phyloP scores from a whole-genome alignment of 257 asterid species.

The Ilex aquifolium region DNA sequence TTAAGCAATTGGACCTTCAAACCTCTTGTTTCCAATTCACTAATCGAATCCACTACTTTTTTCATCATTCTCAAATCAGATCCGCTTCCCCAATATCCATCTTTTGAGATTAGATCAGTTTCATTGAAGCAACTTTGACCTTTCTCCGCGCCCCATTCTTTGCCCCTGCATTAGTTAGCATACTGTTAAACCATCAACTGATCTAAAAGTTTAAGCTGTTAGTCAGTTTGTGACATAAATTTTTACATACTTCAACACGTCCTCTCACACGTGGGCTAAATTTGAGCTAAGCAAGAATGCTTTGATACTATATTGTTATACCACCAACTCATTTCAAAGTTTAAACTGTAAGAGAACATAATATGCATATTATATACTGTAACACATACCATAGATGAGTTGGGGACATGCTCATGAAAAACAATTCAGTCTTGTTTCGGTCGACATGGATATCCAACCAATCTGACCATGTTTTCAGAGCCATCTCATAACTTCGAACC shows the following conservation, averaged over 20 bases:
- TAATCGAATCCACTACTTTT: conserved; percentile 16
- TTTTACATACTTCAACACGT: too few relatives aligned
- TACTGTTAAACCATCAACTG: neutral
- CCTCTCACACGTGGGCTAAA: too few relatives aligned
- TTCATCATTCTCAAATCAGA: conserved; percentile 21
- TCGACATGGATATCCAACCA: conserved; percentile 44
- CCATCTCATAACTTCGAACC: conserved; percentile 35
- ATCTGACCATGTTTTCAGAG: conserved; percentile 49
- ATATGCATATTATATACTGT: too few relatives aligned
- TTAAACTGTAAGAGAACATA: too few relatives aligned
- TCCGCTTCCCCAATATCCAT: conserved; percentile 22
- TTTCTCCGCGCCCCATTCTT: conserved; percentile 25
- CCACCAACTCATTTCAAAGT: too few relatives aligned
- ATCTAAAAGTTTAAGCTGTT: neutral
- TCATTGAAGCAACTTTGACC: conserved; percentile 34
- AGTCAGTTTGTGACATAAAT: too few relatives aligned
- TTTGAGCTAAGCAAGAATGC: too few relatives aligned
- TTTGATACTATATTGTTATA: too few relatives aligned
- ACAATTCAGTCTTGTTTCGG: conserved; percentile 29
- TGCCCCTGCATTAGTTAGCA: conserved; percentile 12
- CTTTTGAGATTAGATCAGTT: conserved; percentile 22
- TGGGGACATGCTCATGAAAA: conserved; percentile 50
- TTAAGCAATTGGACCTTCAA: conserved; percentile 22
- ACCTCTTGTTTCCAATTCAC: conserved; percentile 20
- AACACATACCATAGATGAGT: conserved; percentile 24